Evolutionary conservation across 176 grass and related monocot species (phyloP).

Genomic region (Rhynchospora breviuscula): DNA sequence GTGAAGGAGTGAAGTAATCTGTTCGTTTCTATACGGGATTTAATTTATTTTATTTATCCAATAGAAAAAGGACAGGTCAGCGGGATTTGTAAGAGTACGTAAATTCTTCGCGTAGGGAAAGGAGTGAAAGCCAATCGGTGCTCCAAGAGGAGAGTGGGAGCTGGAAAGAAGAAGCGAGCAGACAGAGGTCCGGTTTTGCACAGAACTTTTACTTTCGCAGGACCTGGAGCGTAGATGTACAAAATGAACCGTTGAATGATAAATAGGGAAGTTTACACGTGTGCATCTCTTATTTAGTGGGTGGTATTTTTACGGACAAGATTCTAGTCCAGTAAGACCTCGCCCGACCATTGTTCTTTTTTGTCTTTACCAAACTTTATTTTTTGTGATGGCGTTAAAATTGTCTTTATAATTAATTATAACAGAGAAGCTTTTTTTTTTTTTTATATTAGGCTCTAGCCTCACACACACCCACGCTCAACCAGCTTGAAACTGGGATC

Average conservation of each 20-base stretch:
- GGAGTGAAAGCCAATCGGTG: neutral
- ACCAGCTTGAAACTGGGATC: too few species aligned
- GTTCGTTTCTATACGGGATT: neutral
- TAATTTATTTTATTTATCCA: neutral
- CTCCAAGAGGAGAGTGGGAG: neutral
- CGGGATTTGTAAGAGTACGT: slow-evolving; percentile 6
- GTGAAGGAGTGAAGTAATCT: neutral
- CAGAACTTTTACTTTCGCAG: neutral
- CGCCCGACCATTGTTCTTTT: neutral
- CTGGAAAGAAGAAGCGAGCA: neutral
- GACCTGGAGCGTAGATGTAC: neutral
- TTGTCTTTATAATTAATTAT: neutral
- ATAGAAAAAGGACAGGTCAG: neutral
- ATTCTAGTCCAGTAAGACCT: neutral
- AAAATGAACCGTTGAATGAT: neutral
- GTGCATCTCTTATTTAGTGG: neutral
- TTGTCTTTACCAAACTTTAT: neutral
- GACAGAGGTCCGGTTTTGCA: neutral
- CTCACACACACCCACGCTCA: too few species aligned
- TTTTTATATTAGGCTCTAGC: too few species aligned
- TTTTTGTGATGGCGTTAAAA: neutral
- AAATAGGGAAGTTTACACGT: neutral
- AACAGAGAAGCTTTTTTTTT: too few species aligned
- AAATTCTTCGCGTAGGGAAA: neutral
- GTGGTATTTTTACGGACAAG: neutral